Conservation (phyloP, 1,284 basidiomycete species). For the Puccinia coronata region DNA sequence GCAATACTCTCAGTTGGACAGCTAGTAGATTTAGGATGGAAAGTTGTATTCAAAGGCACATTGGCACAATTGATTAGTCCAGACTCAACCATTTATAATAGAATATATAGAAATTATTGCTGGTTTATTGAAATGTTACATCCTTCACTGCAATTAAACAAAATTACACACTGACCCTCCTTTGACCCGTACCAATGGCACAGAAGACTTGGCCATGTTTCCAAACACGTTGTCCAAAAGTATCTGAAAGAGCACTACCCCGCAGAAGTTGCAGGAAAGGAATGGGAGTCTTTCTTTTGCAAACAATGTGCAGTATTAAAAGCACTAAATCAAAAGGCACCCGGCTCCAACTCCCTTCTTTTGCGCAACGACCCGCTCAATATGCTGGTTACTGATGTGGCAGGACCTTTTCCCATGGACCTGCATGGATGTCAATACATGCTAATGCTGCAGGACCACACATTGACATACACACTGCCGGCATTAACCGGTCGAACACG, state of each 20-base stretch:
- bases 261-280: no score
- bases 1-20: background rate
- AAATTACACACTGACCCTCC: background rate
- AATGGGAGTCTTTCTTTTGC: no score
- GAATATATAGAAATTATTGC: background rate
- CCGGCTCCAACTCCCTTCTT: no score
- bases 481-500: no score
- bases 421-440: no score
- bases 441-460: conserved; percentile 18
- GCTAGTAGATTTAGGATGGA: background rate
- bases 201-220: no score
- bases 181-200: background rate
- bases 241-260: no score
- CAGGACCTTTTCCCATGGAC: no score
- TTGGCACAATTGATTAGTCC: background rate
- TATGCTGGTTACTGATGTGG: no score
- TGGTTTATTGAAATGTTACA: background rate
- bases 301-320: no score
- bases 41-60: no score
- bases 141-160: background rate
- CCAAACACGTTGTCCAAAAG: no score
- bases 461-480: conserved; percentile 5
- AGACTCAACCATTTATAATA: background rate
- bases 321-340: background rate
- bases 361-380: background rate